Percentiles rank a stretch among this genome's conserved stretches.
These are phyloP conservation scores for Petunia hybrid DNA, from an alignment of 305 asterid species.

Conservation along the genomic window DNA sequence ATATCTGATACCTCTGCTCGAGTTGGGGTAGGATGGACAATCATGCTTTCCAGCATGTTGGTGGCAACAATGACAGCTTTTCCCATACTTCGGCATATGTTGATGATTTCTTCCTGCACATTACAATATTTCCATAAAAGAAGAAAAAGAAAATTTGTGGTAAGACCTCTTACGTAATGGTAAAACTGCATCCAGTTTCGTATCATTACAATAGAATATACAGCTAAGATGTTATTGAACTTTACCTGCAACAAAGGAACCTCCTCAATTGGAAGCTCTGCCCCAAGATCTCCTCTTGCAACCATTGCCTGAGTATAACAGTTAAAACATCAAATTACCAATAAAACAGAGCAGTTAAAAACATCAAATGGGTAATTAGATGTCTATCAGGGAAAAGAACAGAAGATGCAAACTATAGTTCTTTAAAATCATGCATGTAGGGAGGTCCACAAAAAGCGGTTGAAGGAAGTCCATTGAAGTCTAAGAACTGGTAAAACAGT, in stretches of 20 bases:
- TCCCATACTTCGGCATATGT: slow-evolving; percentile 90
- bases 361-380: not conserved
- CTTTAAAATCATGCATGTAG: slow-evolving; percentile 2
- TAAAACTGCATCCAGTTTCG: slow-evolving; percentile 1
- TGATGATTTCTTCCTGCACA: slow-evolving; percentile 89
- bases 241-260: slow-evolving; percentile 96
- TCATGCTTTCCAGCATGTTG: slow-evolving; percentile 99
- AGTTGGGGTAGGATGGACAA: slow-evolving; percentile 95
- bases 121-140: slow-evolving; percentile 30
- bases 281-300: slow-evolving; percentile 99
- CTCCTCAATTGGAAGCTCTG: slow-evolving; percentile 96
- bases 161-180: slow-evolving; percentile 24
- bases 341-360: not conserved
- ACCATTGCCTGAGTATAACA: slow-evolving; percentile 83
- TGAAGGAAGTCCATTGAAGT: slow-evolving; percentile 8
- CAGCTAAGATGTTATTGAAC: not conserved
- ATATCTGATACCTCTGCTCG: slow-evolving; percentile 98
- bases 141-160: not conserved
- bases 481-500: slow-evolving; percentile 6
- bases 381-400: slow-evolving; percentile 10
- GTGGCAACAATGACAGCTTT: slow-evolving; percentile 98
- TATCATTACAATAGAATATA: slow-evolving; percentile 6
- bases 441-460: not conserved
- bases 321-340: not conserved
- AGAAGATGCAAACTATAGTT: not conserved